Evolutionary conservation across 176 grass and related monocot species (phyloP).

Genomic region (Canna indica): DNA sequence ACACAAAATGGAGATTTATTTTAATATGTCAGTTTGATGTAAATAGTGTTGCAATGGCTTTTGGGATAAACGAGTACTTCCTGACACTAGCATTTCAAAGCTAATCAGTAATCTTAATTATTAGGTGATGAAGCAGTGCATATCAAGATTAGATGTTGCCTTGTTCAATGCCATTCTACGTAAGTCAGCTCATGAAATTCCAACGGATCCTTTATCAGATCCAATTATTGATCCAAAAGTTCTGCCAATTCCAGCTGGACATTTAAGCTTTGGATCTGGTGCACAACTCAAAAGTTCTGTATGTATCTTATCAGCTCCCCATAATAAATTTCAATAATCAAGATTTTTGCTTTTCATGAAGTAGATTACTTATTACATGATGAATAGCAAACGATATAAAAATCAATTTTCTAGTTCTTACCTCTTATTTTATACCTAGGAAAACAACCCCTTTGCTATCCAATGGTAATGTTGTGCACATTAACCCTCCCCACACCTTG

Average conservation of each 20-base stretch:
- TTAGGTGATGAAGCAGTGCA: conserved; percentile 90
- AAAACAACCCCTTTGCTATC: too few relatives aligned
- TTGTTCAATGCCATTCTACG: conserved; percentile 98
- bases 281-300: conserved; percentile 90
- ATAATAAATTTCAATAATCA: background rate
- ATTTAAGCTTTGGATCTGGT: conserved; percentile 86
- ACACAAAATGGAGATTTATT: background rate
- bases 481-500: too few relatives aligned
- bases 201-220: conserved; percentile 83
- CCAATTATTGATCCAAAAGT: conserved; percentile 75
- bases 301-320: conserved; percentile 10
- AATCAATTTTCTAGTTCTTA: too few relatives aligned
- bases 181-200: conserved; percentile 76
- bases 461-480: too few relatives aligned
- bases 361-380: too few relatives aligned
- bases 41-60: background rate
- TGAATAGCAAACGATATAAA: too few relatives aligned
- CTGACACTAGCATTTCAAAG: too few relatives aligned
- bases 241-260: conserved; percentile 65
- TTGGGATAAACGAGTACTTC: too few relatives aligned
- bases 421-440: too few relatives aligned
- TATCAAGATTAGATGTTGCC: conserved; percentile 77
- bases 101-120: background rate
- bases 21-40: background rate
- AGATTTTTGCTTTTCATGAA: background rate